These are phyloP conservation scores for Musa acuminata DNA, from an alignment of 176 grass and related monocot species.

Conservation along the genomic window DNA sequence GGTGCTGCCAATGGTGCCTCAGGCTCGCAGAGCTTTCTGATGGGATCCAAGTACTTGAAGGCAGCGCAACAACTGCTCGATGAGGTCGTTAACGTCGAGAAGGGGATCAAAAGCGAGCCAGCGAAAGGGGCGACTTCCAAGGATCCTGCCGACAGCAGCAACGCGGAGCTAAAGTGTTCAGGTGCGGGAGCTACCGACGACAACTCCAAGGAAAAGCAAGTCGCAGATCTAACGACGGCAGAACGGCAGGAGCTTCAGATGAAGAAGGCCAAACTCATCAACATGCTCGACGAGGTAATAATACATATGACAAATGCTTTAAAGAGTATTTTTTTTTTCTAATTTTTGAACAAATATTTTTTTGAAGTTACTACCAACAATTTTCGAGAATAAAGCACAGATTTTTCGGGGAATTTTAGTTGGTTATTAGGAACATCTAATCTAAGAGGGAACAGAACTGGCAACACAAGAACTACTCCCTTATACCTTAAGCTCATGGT, in stretches of 20 bases:
- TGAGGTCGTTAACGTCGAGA: constrained; percentile 85
- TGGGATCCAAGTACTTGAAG: constrained; percentile 90
- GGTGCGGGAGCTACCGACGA: constrained; percentile 32
- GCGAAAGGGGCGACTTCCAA: constrained; percentile 6
- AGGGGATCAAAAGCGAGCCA: constrained; percentile 29
- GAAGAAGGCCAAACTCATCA: constrained; percentile 98
- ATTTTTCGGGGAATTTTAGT: too few relatives aligned
- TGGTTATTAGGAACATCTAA: too few relatives aligned
- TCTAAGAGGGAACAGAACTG: too few relatives aligned
- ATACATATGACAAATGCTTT: background rate
- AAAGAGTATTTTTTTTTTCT: too few relatives aligned
- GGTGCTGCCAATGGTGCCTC: constrained; percentile 8
- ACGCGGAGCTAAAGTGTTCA: constrained; percentile 17
- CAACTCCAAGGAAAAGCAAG: background rate
- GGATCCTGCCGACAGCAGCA: constrained; percentile 5
- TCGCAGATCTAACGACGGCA: constrained; percentile 58
- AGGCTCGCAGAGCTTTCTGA: constrained; percentile 46
- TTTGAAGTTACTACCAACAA: too few relatives aligned
- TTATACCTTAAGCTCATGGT: too few relatives aligned
- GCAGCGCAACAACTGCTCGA: constrained; percentile 77
- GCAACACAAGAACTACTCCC: too few relatives aligned
- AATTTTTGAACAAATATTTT: too few relatives aligned
- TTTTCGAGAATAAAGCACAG: too few relatives aligned
- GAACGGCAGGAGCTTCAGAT: constrained; percentile 95
- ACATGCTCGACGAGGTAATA: constrained; percentile 95